Evolutionary conservation across 371 early-diverging fungal genomes (phyloP).

Genomic region (Circinella umbellata): DNA sequence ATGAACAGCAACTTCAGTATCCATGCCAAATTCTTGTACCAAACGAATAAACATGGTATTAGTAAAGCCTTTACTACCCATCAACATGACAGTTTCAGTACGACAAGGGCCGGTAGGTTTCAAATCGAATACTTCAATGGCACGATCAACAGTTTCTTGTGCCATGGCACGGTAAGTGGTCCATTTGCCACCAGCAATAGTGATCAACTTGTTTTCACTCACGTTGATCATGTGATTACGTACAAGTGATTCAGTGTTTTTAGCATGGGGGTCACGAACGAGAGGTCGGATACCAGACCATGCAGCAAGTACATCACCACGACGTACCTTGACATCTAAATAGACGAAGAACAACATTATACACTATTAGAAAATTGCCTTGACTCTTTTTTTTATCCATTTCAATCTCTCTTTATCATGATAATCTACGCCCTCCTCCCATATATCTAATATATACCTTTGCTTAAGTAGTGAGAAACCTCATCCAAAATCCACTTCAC

Average conservation of each 20-base stretch:
- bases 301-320: conserved; percentile 95
- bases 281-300: conserved; percentile 99
- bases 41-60: conserved; percentile 90
- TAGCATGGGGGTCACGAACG: conserved; percentile 94
- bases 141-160: conserved; percentile 93
- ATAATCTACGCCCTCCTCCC: neutral
- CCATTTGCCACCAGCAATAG: conserved; percentile 99
- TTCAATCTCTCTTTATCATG: neutral
- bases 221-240: conserved; percentile 97
- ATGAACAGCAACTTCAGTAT: conserved; percentile 94
- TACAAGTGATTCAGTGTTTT: conserved; percentile 92
- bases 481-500: conserved; percentile 97
- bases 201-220: conserved; percentile 84
- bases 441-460: conserved; percentile 42
- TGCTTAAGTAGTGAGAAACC: conserved; percentile 87
- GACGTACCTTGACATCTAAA: conserved; percentile 87
- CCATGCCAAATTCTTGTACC: conserved; percentile 92
- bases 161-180: conserved; percentile 99
- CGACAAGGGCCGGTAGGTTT: conserved; percentile 59
- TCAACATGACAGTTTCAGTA: conserved; percentile 80
- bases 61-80: conserved; percentile 92
- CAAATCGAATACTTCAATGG: conserved; percentile 76
- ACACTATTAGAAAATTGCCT: neutral
- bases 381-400: neutral
- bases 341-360: too few species aligned